Percentiles rank a stretch among this genome's conserved stretches.
These are phyloP conservation scores for Clohesyomyces aquaticus DNA, from an alignment of 495 filamentous ascomycete genomes.

Conservation along the genomic window DNA sequence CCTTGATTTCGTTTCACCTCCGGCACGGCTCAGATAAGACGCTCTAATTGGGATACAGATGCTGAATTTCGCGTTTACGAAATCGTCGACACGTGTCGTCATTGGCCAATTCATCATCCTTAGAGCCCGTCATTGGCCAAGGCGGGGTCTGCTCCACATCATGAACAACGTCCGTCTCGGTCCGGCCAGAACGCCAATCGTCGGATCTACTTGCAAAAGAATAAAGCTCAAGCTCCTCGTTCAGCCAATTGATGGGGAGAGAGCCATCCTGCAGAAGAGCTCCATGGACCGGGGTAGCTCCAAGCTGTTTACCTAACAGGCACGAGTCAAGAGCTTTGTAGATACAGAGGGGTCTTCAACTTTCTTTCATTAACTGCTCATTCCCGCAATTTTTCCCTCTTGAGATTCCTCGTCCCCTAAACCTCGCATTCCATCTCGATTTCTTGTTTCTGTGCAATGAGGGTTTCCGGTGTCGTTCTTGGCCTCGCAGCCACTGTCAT, in stretches of 20 bases:
- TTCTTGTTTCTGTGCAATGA: conserved; percentile 35
- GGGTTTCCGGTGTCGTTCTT: conserved; percentile 33
- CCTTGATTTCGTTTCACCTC: background rate
- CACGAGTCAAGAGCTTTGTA: conserved; percentile 19
- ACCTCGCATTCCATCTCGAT: conserved; percentile 17
- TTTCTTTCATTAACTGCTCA: conserved; percentile 23
- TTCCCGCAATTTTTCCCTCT: conserved; percentile 21
- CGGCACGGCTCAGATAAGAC: conserved; percentile 29
- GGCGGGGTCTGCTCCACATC: conserved; percentile 26
- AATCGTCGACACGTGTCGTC: conserved; percentile 18
- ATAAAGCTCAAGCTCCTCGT: background rate
- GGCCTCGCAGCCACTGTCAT: conserved; percentile 49
- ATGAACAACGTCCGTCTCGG: background rate
- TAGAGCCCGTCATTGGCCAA: conserved; percentile 10
- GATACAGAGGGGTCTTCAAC: conserved; percentile 23
- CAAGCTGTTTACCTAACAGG: conserved; percentile 41
- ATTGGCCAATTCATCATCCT: conserved; percentile 22
- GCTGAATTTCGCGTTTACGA: conserved; percentile 34
- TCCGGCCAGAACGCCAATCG: conserved; percentile 14
- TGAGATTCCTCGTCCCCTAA: conserved; percentile 18
- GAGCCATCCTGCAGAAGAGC: background rate
- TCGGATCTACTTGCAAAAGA: conserved; percentile 5
- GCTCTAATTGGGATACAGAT: background rate
- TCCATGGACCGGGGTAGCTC: conserved; percentile 29
- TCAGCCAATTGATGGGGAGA: conserved; percentile 7